Base-by-base conservation (phyloP, 148 eudicot genomes). In the Nyssa sinensis region DNA sequence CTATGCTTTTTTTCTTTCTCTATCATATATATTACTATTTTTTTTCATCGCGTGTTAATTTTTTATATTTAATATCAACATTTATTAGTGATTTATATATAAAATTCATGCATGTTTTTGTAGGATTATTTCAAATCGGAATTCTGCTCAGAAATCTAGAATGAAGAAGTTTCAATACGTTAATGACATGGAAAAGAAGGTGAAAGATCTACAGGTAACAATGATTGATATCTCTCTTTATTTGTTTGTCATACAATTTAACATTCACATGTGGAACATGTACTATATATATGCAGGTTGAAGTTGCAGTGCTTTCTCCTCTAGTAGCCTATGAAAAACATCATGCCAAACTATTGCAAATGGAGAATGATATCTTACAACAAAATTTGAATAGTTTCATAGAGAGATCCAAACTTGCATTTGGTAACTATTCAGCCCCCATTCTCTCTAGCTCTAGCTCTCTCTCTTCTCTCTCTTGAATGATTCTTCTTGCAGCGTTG, bases 141-240 rank as follows among this genome's bases (percentile, higher is more conserved):
- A 71, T 14, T 78, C 80, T 10, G 80, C 80, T 34, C 80, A 72
- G 60, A 78, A 75, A 66, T 71, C 76, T 19, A 65, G 80, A 66
- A 11, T 53, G 60, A 72, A 44, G 31, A 71, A 41, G 49, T 12
- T 28, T 72, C 44, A 72, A 16, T 66, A 78, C 62, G 30, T 72
- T 1, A 16, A 57, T 32, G 76, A 71, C 11, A 21, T 78, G 80
- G 72, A 78, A 47, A 57, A 39, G 53, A 66, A 53, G 76, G 71
- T 16, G 13, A 58, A 65, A 32, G 72, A 72, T 58, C 64, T 71
- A 21, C 59, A 66, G 76, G 80, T 75, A 75, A 58, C 14, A n/a
- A 37, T 41, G 27, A 28, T 25, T 10, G 33, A 23, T 37, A 6
- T 21, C 16, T 12, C 21, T 21, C 1, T 24, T 13, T 8, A 6